Percentiles rank a stretch among this genome's conserved stretches.
Evolutionary conservation across 305 asterid genomes (phyloP).

Genomic region (Solanum hybrid): DNA sequence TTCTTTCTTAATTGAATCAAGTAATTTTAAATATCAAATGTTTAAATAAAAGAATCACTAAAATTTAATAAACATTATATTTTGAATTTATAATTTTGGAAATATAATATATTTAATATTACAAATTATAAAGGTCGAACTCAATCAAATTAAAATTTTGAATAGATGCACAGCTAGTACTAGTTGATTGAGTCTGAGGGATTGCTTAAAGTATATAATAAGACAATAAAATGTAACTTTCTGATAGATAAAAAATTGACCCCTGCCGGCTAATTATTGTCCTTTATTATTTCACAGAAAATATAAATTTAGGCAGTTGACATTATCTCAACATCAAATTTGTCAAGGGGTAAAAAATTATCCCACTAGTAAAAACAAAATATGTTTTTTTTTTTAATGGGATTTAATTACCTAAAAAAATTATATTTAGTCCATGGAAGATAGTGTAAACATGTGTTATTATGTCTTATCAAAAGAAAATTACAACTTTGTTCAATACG

Average conservation of each 20-base stretch:
- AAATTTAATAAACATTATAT: not conserved
- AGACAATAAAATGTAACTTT: not conserved
- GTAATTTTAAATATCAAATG: not conserved
- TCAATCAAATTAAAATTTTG: not conserved
- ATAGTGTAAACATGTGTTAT: not conserved
- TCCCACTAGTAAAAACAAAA: not conserved
- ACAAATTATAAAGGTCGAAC: not conserved
- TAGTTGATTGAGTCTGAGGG: not conserved
- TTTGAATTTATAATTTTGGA: not conserved
- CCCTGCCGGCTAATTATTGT: not conserved
- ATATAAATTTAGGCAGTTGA: not conserved
- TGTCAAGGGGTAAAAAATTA: not conserved
- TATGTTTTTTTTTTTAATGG: not conserved
- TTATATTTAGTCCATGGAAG: not conserved
- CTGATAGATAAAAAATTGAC: not conserved
- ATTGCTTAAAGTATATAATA: not conserved
- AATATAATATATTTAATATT: not conserved
- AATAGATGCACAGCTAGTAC: not conserved
- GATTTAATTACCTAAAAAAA: not conserved
- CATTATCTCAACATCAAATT: not conserved
- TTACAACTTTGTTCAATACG: not conserved
- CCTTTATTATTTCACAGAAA: not conserved
- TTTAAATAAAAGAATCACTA: not conserved
- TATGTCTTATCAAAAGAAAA: not conserved
- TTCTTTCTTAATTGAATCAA: not conserved